Conservation (phyloP, 768 basidiomycete species). For the Sarcodon aspratus region DNA sequence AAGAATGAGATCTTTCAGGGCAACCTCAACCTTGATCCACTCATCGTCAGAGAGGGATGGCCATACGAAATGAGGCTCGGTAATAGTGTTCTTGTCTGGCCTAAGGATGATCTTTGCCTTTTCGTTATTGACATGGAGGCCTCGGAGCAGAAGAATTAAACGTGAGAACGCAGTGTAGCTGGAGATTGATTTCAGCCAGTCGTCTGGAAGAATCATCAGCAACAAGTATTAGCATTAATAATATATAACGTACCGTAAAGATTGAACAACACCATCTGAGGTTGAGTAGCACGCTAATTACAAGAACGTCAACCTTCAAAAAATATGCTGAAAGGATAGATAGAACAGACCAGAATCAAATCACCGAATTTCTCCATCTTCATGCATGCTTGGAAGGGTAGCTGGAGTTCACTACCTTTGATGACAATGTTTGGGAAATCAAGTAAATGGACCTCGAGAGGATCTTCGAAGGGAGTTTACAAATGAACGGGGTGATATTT, state of each 20-base stretch:
- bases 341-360: conserved; percentile 60
- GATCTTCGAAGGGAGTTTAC: conserved; percentile 34
- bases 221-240: not conserved
- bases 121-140: conserved; percentile 97
- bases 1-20: conserved; percentile 94
- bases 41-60: conserved; percentile 87
- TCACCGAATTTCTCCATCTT: conserved; percentile 99
- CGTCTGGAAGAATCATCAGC: conserved; percentile 43
- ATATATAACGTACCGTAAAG: conserved; percentile 44
- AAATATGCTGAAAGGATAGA: not conserved
- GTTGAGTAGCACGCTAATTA: conserved; percentile 82
- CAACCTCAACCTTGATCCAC: conserved; percentile 99
- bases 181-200: conserved; percentile 98
- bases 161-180: conserved; percentile 99
- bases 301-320: conserved; percentile 3
- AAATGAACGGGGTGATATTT: not conserved
- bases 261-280: conserved; percentile 98
- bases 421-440: conserved; percentile 99
- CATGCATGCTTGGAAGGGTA: conserved; percentile 99
- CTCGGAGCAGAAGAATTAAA: conserved; percentile 91
- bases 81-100: conserved; percentile 94
- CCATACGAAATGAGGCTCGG: conserved; percentile 98
- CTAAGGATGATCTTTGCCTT: conserved; percentile 98
- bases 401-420: conserved; percentile 94
- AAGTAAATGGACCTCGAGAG: conserved; percentile 94